Percentiles rank a stretch among this genome's conserved stretches.
phyloP scores from a whole-genome alignment of 257 asterid species.

The Solanum acaule region DNA sequence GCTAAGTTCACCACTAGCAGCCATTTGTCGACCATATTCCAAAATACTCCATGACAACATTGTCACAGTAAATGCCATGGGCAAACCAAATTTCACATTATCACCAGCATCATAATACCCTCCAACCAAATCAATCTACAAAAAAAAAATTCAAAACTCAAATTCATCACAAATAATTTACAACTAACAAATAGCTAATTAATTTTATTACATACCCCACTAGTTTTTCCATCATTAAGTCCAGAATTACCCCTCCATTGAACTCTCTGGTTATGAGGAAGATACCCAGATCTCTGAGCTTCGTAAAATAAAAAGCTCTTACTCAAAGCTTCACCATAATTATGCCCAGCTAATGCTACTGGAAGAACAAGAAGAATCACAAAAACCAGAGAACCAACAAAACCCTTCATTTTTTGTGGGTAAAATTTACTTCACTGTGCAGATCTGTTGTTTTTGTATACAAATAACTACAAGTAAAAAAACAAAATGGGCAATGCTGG shows the following conservation, averaged over 20 bases:
- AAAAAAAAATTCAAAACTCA: background rate
- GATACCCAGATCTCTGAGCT: slow-evolving; percentile 97
- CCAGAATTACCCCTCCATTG: slow-evolving; percentile 95
- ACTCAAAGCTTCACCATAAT: slow-evolving; percentile 72
- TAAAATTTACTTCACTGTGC: background rate
- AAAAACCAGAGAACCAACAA: slow-evolving; percentile 35
- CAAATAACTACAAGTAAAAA: background rate
- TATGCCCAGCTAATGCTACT: slow-evolving; percentile 53
- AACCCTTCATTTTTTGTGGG: slow-evolving; percentile 29
- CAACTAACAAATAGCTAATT: background rate
- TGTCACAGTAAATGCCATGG: slow-evolving; percentile 93
- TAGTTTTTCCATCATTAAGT: slow-evolving; percentile 70
- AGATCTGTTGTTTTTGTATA: slow-evolving; percentile 27
- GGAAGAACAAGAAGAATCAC: slow-evolving; percentile 37
- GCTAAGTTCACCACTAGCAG: slow-evolving; percentile 61
- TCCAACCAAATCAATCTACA: slow-evolving; percentile 91
- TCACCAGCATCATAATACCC: slow-evolving; percentile 99
- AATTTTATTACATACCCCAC: slow-evolving; percentile 42
- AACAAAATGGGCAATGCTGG: slow-evolving; percentile 11
- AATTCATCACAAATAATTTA: background rate
- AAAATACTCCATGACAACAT: slow-evolving; percentile 94
- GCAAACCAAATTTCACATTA: slow-evolving; percentile 90
- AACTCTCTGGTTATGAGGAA: slow-evolving; percentile 71
- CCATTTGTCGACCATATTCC: slow-evolving; percentile 80
- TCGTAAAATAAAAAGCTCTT: slow-evolving; percentile 87